Evolutionary conservation across 176 grass and related monocot species (phyloP), one percentile per base, ranked within the genome.

Genomic region (Guadua angustifolia): DNA sequence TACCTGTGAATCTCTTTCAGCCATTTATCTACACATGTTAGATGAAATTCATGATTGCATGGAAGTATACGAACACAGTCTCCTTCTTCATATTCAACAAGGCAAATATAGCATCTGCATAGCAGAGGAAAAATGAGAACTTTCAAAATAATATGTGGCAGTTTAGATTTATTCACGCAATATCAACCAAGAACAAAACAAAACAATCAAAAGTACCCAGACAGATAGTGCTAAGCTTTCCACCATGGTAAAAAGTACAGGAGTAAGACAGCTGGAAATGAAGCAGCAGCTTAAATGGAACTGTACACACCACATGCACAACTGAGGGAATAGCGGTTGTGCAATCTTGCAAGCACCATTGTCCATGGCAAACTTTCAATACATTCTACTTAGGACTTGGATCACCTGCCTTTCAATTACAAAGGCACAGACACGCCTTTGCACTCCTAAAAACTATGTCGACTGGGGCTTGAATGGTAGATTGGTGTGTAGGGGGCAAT

Each of bases 1-100:
- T 93, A 99, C 96, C 96, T 95, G 79, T 99, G 96, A 86, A 95
- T 95, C 75, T 99, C 96, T 90, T 95, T 99, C 72, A 99, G 78
- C 96, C 93, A 99, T 89, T 99, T 99, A 79, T 99, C 96, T 92
- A 95, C 89, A 92, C 96, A 99, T 73, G 91, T 89, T 85, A 90
- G 83, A 90, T 99, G 96, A 86, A 99, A 99, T 60, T 99, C 96
- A 75, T 99, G 96, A 89, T 87, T 94, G 78, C 93, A 99, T 35
- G 96, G 96, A 39, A 95, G 86, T 80, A 99, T 87, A 52, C 96
- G 91, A 52, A 99, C 78, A 66, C 78, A 87, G 62, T 99, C 96
- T 86, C 93, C 96, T 86, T 94, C 96, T 74, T 94, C 96, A 79
- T 99, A 99, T 90, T 99, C 96, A 85, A 95, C 88, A 67, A 99